These are phyloP conservation scores for Cryptococcus sp. DNA, from an alignment of 1,284 basidiomycete species.

Conservation along the genomic window DNA sequence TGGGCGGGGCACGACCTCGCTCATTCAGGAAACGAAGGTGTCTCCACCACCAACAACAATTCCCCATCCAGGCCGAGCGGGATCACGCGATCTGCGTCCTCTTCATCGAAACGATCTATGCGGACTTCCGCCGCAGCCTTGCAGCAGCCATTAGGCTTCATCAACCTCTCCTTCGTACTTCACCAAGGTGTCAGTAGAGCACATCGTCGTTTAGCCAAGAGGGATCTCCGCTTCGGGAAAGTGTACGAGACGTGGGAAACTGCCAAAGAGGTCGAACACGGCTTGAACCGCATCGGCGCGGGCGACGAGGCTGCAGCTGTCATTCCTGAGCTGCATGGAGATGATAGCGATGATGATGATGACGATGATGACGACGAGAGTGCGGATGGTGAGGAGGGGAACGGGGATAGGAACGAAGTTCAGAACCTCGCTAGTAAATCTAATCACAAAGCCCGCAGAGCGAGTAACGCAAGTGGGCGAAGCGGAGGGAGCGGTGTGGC, in stretches of 20 bases:
- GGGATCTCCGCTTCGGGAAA: conserved; percentile 41
- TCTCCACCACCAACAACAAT: background rate
- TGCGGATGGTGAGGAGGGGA: conserved; percentile 4
- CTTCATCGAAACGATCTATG: conserved; percentile 6
- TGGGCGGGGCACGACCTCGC: background rate
- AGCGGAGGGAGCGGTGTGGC: conserved; percentile 2
- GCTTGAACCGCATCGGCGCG: conserved; percentile 9
- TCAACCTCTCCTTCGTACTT: conserved; percentile 36
- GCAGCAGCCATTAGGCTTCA: conserved; percentile 29
- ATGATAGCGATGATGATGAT: conserved; percentile 1
- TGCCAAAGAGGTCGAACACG: conserved; percentile 25
- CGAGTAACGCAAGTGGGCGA: conserved; percentile 14
- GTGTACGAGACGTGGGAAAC: conserved; percentile 52
- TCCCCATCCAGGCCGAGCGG: background rate
- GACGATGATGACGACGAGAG: conserved; percentile 5
- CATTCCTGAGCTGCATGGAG: conserved; percentile 3
- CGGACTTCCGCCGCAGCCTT: background rate
- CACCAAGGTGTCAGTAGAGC: conserved; percentile 43
- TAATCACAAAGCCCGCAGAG: conserved; percentile 4
- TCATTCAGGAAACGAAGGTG: background rate
- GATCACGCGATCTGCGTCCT: background rate
- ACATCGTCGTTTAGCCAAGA: conserved; percentile 44
- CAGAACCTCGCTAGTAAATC: background rate
- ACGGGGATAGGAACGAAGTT: conserved; percentile 3
- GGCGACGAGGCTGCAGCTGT: conserved; percentile 7